These are phyloP conservation scores for Hanseniaspora mollemarum DNA, from an alignment of 805 yeast species.

Conservation along the genomic window DNA sequence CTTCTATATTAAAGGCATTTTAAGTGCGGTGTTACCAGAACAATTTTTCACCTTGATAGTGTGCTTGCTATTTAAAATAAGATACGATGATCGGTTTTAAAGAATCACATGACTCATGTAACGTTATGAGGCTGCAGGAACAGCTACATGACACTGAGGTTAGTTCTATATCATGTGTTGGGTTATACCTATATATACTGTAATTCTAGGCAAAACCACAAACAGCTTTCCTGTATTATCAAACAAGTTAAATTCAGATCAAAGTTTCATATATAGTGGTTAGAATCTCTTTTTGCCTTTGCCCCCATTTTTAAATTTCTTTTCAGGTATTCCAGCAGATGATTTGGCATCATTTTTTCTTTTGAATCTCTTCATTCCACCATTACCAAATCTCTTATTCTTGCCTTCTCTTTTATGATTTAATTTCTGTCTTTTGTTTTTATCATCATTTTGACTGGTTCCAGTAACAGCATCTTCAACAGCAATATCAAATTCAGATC, in stretches of 20 bases:
- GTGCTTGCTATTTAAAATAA: no score
- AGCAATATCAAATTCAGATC: constrained; percentile 78
- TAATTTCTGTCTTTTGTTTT: constrained; percentile 44
- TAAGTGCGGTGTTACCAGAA: no score
- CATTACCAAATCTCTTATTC: constrained; percentile 61
- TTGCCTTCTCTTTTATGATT: constrained; percentile 53
- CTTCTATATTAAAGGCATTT: no score
- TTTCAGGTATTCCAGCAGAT: constrained; percentile 48
- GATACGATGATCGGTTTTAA: no score
- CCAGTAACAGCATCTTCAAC: constrained; percentile 68
- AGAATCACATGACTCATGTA: no score
- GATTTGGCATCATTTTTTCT: constrained; percentile 65
- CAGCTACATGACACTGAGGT: no score
- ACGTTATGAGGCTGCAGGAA: no score
- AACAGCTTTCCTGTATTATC: not conserved
- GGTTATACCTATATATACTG: not conserved
- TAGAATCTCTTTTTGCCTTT: constrained; percentile 14
- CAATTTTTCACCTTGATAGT: no score
- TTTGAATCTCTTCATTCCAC: constrained; percentile 66
- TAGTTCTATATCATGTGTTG: no score
- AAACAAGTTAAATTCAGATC: not conserved
- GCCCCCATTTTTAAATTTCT: constrained; percentile 8
- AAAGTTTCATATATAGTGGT: not conserved
- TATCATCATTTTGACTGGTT: constrained; percentile 25
- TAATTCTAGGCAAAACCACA: not conserved